Base-by-base conservation (phyloP, 106 monocot genomes). In the Agapanthus africanus region DNA sequence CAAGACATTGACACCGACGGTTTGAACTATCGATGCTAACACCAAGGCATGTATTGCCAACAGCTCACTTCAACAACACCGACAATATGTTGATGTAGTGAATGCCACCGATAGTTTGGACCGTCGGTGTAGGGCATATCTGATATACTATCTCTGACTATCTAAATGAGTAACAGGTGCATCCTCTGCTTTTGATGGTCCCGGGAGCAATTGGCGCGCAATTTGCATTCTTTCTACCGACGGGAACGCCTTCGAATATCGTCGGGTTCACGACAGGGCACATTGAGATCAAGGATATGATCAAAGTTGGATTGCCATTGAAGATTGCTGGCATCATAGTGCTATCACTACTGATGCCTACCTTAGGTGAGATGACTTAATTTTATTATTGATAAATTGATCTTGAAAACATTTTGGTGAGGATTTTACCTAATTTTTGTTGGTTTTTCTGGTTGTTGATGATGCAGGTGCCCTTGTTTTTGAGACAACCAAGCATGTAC, bases 201-300 rank as follows among this genome's bases (percentile, higher is more conserved):
- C 87, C 97, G 0, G 97, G 92, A 0, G 88, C 89, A 50, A 79
- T 99, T 6, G 97, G 97, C 6, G 82, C 97, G 4, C 86, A 99
- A 60, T 85, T 92, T 37, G 78, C 97, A 11, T 99, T 79, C 71
- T 65, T 89, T 57, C 74, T 99, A 10, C 97, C 92, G 11, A 99
- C 92, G 1, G 84, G 92, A 4, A 93, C 97, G 16, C 97, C 97
- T 0, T 89, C 92, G 0, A 99, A 92, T 41, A 37, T 85, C 21
- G 90, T 93, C 6, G 92, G 92, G 2, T 93, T 99, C 65, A 60
- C 80, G 11, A 90, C 92, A 0, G 97, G 92, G 19, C 78, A 83
- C n/a, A 73, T 99, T 15, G 59, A 73, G 30, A 81, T 93, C 68
- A 66, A 40, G 65, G 97, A 99, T 44, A 93, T 99, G 97, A 70